A percentile compares a stretch with the other conserved stretches of the same genome.
phyloP scores from a whole-genome alignment of 2,329 filamentous ascomycete species.

The Sporothrix protearum region DNA sequence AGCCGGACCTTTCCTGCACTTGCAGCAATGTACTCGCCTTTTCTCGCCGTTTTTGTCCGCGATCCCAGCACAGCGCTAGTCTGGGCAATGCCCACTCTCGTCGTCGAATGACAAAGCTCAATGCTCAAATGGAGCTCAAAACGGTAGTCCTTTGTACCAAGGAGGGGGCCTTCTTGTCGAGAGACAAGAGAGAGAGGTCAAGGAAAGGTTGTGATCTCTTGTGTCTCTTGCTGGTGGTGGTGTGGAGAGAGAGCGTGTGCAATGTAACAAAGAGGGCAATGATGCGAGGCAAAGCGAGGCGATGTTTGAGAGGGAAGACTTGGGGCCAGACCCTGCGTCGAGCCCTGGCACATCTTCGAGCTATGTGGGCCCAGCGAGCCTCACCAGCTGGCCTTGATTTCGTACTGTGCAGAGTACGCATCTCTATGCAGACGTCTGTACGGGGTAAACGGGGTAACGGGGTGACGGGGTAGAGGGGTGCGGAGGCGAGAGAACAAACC shows the following conservation, averaged over 20 bases:
- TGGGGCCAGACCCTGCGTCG: background rate
- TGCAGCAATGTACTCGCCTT: background rate
- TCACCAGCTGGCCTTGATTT: background rate
- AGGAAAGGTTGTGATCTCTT: background rate
- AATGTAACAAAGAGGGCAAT: background rate
- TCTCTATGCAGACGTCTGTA: constrained; percentile 2
- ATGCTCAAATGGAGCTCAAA: background rate
- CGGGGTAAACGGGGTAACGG: constrained; percentile 11
- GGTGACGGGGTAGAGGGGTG: constrained; percentile 11
- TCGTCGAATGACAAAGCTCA: background rate
- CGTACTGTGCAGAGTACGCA: background rate
- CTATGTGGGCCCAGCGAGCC: background rate
- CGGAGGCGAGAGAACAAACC: constrained; percentile 19
- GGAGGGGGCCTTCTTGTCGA: background rate
- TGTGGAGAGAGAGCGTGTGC: background rate
- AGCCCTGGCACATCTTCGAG: background rate
- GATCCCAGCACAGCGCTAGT: background rate
- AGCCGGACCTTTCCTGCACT: background rate
- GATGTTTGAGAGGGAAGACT: background rate
- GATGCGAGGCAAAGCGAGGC: background rate
- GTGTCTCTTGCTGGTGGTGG: background rate
- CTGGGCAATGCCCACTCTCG: background rate
- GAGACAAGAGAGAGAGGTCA: background rate
- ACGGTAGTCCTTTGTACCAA: background rate
- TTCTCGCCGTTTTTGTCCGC: background rate